These are phyloP conservation scores for Starmerella floricola DNA, from an alignment of 805 yeast species.

Conservation along the genomic window DNA sequence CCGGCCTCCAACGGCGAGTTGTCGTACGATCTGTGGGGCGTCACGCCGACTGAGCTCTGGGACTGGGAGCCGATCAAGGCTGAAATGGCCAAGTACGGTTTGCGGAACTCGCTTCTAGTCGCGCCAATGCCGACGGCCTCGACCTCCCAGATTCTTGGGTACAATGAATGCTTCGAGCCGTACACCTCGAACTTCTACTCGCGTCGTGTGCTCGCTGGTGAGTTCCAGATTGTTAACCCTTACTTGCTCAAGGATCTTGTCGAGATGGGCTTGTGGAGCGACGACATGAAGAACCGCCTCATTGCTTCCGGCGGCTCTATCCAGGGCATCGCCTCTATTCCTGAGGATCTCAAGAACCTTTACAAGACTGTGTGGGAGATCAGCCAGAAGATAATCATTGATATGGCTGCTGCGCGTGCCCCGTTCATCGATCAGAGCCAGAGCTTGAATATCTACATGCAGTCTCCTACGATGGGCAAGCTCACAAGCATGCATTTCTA, in stretches of 20 bases:
- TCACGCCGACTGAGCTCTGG: slow-evolving; percentile 66
- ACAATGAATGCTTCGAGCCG: slow-evolving; percentile 93
- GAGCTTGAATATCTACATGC: slow-evolving; percentile 77
- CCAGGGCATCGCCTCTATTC: slow-evolving; percentile 61
- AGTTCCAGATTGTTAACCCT: slow-evolving; percentile 83
- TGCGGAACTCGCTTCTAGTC: slow-evolving; percentile 60
- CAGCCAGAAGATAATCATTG: slow-evolving; percentile 71
- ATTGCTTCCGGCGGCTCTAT: slow-evolving; percentile 74
- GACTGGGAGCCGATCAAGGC: slow-evolving; percentile 71
- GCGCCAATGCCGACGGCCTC: slow-evolving; percentile 99
- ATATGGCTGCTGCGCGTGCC: slow-evolving; percentile 72
- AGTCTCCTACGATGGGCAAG: slow-evolving; percentile 90
- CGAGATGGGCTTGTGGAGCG: slow-evolving; percentile 73
- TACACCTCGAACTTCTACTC: slow-evolving; percentile 84
- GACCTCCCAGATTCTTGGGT: slow-evolving; percentile 89
- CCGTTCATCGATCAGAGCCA: slow-evolving; percentile 79
- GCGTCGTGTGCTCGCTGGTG: slow-evolving; percentile 86
- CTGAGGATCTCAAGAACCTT: slow-evolving; percentile 58
- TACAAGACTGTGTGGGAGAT: slow-evolving; percentile 97
- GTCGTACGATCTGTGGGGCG: slow-evolving; percentile 82
- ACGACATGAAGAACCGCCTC: slow-evolving; percentile 63
- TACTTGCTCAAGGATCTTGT: slow-evolving; percentile 72
- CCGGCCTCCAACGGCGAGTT: slow-evolving; percentile 79
- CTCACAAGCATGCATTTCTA: slow-evolving; percentile 96
- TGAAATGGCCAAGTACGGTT: slow-evolving; percentile 48